phyloP scores from a whole-genome alignment of 202 grass and related monocot species.

The Schoenoplectus triqueter region DNA sequence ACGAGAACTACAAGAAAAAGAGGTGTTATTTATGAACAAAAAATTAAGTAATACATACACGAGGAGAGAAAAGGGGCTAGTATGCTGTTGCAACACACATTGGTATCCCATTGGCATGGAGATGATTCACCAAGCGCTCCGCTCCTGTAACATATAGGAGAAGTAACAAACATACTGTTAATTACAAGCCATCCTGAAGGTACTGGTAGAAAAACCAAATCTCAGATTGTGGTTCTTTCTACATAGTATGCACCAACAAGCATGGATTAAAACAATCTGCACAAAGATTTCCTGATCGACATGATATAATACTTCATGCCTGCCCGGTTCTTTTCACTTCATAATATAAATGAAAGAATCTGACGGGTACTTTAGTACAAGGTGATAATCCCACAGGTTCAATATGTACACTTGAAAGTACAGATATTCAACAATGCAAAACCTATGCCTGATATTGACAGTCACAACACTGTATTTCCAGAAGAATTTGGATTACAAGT shows the following conservation, averaged over 20 bases:
- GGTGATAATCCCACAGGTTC: not conserved
- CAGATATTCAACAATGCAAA: not conserved
- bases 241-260: not conserved
- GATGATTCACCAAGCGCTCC: slow-evolving; percentile 46
- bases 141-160: slow-evolving; percentile 42
- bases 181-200: not conserved
- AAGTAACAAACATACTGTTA: not conserved
- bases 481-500: not conserved
- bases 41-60: slow-evolving; percentile 17
- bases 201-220: not conserved
- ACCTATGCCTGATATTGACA: not conserved
- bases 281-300: not conserved
- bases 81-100: slow-evolving; percentile 60
- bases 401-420: not conserved
- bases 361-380: not conserved
- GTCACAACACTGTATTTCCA: not conserved
- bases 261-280: not conserved
- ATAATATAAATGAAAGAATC: not conserved
- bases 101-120: slow-evolving; percentile 45
- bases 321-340: not conserved
- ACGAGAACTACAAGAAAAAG: slow-evolving; percentile 32
- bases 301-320: not conserved
- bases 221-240: not conserved
- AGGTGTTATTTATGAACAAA: not conserved
- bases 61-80: not conserved